A percentile compares a stretch with the other conserved stretches of the same genome.
Conservation (phyloP, 768 basidiomycete species). For the Termitomyces bulborhizus region DNA sequence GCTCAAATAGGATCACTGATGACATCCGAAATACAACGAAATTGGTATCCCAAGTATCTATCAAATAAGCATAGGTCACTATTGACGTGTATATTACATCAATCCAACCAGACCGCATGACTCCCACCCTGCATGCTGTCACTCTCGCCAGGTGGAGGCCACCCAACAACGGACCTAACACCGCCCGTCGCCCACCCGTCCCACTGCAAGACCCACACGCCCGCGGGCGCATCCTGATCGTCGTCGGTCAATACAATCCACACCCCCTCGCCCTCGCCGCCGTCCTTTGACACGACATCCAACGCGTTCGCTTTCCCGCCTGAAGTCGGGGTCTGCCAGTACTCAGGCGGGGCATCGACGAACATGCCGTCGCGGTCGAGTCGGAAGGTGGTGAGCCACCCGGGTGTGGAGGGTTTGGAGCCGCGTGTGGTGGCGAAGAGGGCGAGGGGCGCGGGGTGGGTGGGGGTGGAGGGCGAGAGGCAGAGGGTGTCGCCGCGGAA, state of each 20-base stretch:
- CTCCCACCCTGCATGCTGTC: slow-evolving; percentile 37
- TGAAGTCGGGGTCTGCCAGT: slow-evolving; percentile 39
- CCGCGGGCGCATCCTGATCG: slow-evolving; percentile 23
- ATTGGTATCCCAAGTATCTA: no score
- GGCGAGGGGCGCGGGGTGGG: slow-evolving; percentile 28
- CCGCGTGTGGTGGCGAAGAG: slow-evolving; percentile 47
- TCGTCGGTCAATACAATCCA: slow-evolving; percentile 51
- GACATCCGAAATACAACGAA: no score
- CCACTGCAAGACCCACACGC: slow-evolving; percentile 44
- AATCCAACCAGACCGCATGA: slow-evolving; percentile 49
- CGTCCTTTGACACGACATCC: slow-evolving; percentile 30
- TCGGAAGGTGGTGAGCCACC: slow-evolving; percentile 38
- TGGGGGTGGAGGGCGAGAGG: slow-evolving; percentile 30
- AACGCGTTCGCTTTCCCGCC: slow-evolving; percentile 50
- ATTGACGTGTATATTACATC: slow-evolving; percentile 2
- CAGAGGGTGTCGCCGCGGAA: slow-evolving; percentile 44
- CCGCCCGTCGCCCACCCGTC: slow-evolving; percentile 37
- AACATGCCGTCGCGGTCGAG: slow-evolving; percentile 22
- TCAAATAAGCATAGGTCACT: no score
- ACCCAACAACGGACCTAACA: slow-evolving; percentile 33
- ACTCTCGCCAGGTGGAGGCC: slow-evolving; percentile 24
- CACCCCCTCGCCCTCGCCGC: slow-evolving; percentile 16
- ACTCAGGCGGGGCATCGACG: slow-evolving; percentile 5
- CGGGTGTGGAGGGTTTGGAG: slow-evolving; percentile 23
- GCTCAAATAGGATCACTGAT: no score